Evolutionary conservation across 257 asterid species (phyloP).

Genomic region (Przewalskia tangutica): DNA sequence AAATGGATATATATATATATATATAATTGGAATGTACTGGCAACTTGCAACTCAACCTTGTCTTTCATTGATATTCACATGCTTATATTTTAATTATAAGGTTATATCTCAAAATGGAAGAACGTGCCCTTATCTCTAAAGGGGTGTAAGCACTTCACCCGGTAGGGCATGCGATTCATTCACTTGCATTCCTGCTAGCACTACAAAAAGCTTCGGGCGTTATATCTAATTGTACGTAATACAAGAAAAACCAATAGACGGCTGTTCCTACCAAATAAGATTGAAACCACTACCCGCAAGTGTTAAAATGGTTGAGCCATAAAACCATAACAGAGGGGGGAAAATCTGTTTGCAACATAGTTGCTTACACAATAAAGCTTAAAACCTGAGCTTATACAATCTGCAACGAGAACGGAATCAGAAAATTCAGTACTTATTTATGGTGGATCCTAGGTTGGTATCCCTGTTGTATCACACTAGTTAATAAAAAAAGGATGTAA

Average conservation of each 20-base stretch:
- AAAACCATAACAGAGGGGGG: not conserved
- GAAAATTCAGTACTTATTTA: conserved; percentile 35
- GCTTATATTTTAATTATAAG: not conserved
- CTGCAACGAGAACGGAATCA: conserved; percentile 12
- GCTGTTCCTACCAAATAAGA: not conserved
- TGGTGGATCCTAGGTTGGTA: conserved; percentile 29
- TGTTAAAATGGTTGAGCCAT: not conserved
- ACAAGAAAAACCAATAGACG: too few relatives aligned
- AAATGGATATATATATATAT: too few relatives aligned
- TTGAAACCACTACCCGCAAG: not conserved
- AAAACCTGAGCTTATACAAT: not conserved
- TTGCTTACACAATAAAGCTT: not conserved
- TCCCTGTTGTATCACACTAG: conserved; percentile 48
- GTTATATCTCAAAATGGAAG: too few relatives aligned
- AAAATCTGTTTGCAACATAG: not conserved
- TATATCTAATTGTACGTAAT: too few relatives aligned
- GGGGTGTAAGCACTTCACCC: too few relatives aligned
- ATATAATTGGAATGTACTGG: not conserved
- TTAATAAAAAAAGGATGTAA: conserved; percentile 38
- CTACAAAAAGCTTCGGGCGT: too few relatives aligned
- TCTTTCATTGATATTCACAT: not conserved
- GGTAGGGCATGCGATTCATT: too few relatives aligned
- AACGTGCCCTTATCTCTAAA: too few relatives aligned
- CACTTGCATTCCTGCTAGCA: too few relatives aligned
- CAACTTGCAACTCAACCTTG: not conserved